phyloP scores from a whole-genome alignment of 2,329 filamentous ascomycete species.

The Herpotrichia juniperi region DNA sequence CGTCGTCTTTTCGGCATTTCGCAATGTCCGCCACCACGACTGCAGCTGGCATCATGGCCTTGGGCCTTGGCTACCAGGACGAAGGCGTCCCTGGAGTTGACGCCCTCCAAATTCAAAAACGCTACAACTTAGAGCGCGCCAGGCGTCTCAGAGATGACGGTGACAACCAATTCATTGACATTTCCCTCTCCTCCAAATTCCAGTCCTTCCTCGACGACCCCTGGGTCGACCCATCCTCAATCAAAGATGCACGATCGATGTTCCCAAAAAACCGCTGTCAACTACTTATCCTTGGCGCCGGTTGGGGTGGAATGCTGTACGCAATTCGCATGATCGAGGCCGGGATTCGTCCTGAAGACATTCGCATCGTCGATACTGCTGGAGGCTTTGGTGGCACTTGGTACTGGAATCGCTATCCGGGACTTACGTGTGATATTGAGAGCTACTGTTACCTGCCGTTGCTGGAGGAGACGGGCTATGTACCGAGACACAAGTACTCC shows the following conservation, averaged over 20 bases:
- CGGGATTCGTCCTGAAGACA: conserved; percentile 40
- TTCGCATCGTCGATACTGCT: conserved; percentile 51
- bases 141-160: conserved; percentile 20
- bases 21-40: not conserved
- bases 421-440: conserved; percentile 63
- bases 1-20: too few species aligned
- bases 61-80: conserved; percentile 9
- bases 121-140: conserved; percentile 20
- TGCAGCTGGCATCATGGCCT: not conserved
- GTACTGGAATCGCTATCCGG: conserved; percentile 57
- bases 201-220: conserved; percentile 18
- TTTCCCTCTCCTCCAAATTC: conserved; percentile 12
- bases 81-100: conserved; percentile 13
- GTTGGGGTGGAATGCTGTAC: conserved; percentile 48
- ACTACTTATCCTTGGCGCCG: conserved; percentile 49
- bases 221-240: conserved; percentile 12
- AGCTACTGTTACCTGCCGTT: conserved; percentile 65
- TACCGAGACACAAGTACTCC: conserved; percentile 57
- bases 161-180: conserved; percentile 18
- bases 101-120: conserved; percentile 15
- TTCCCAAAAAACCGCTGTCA: conserved; percentile 19
- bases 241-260: conserved; percentile 14
- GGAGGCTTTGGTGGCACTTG: conserved; percentile 56
- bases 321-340: conserved; percentile 48
- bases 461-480: conserved; percentile 64